phyloP scores from a whole-genome alignment of 2,329 filamentous ascomycete species.

The Arachnopeziza araneosa region DNA sequence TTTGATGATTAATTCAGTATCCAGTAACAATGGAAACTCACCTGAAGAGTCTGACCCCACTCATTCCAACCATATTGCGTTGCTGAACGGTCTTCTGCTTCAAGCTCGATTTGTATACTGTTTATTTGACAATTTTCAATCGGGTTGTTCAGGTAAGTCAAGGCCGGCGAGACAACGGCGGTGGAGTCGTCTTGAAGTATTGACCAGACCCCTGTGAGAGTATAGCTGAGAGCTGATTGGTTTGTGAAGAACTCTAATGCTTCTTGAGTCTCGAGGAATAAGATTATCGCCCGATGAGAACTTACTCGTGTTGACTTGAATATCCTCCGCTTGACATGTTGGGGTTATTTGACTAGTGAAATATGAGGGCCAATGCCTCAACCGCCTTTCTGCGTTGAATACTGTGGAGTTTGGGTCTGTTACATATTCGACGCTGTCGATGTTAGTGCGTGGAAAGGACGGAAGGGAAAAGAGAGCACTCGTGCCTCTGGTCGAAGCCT shows the following conservation, averaged over 20 bases:
- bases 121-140: not conserved
- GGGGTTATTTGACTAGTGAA: not conserved
- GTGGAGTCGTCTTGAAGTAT: not conserved
- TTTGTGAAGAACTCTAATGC: not conserved
- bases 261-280: too few relatives aligned
- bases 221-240: not conserved
- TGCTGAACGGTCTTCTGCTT: not conserved
- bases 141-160: not conserved
- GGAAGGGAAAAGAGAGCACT: not conserved
- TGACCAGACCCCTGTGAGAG: not conserved
- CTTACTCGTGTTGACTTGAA: not conserved
- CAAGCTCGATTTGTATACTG: not conserved
- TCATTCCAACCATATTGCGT: not conserved
- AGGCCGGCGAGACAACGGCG: not conserved
- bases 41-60: not conserved
- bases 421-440: not conserved
- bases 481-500: not conserved
- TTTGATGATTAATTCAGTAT: too few relatives aligned
- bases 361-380: not conserved
- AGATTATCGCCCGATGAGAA: too few relatives aligned
- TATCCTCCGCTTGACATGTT: not conserved
- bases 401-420: not conserved
- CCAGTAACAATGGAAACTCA: too few relatives aligned
- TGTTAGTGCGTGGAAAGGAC: not conserved
- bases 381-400: not conserved